Base-by-base conservation (phyloP, 768 basidiomycete genomes). In the Tylopilus rubrobrunneus region DNA sequence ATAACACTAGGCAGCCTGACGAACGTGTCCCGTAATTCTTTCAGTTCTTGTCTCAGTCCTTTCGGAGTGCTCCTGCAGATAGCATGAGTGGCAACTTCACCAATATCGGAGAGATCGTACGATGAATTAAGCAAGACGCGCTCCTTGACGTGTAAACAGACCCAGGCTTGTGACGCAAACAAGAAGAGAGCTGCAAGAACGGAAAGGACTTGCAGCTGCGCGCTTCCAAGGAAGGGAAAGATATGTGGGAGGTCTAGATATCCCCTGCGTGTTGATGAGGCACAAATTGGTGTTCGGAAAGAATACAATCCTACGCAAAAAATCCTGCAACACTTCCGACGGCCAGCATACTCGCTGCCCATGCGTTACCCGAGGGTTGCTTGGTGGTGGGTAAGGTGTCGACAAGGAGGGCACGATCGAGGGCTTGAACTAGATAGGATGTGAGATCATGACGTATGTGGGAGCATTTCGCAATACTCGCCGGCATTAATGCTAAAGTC, bases 281-380 rank as follows among this genome's bases (percentile, higher is more conserved):
- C 49, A 40, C 31, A 10, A 14, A 8, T 31, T 14, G 19, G 7
- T 2, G 36, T 17, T 8, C 3, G 9, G 49, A 39, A 7, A 19
- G 2, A 12, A 43, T n/a, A 33, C 3, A 7, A 51, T 33, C 89
- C 60, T 60, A 94, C 93, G 91, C 77, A 63, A 89, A 96, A 69
- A 94, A 96, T 0, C 93, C 94, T 2, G 84, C 74, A 0, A 96
- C 86, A 51, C 89, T 85, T 11, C 95, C 95, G 27, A 94, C 63
- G 1, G 90, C 91, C 43, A 89, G 73, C 92, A 97, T 95, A n/a
- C 88, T 76, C 1, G 90, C 92, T 1, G 92, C 95, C 95, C 95
- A 98, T 0, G 95, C 95, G 65, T 95, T 97, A 1, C 89, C 94
- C 9, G 80, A 74, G 7, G 93, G 84, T 67, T 98, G 95, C 25